A percentile compares a stretch with the other conserved stretches of the same genome.
phyloP scores from a whole-genome alignment of 1,284 basidiomycete species.

The Fistulinella cinereoalba region DNA sequence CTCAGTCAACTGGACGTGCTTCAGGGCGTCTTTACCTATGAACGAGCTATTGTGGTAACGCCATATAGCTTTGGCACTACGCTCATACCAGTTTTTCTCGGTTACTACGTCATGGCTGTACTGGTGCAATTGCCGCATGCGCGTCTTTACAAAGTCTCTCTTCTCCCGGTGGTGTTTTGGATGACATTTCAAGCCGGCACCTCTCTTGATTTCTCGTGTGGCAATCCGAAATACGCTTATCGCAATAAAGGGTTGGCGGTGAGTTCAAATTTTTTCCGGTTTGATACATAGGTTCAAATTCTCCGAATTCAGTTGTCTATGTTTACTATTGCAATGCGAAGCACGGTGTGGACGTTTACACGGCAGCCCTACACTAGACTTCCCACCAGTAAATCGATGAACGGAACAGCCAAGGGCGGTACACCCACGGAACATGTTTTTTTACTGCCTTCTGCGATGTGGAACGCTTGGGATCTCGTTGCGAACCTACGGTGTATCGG shows the following conservation, averaged over 20 bases:
- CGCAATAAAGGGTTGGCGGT: conserved; percentile 29
- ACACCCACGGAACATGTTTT: neutral
- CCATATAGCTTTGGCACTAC: conserved; percentile 19
- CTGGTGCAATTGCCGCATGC: conserved; percentile 27
- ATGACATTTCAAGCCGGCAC: conserved; percentile 10
- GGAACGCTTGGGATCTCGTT: conserved; percentile 30
- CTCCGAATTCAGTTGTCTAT: conserved; percentile 17
- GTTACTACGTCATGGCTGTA: conserved; percentile 30
- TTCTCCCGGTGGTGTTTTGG: conserved; percentile 28
- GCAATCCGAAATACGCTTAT: conserved; percentile 8
- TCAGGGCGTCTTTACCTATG: conserved; percentile 13
- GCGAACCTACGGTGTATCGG: conserved; percentile 29
- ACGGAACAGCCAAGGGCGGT: neutral
- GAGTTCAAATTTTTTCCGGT: neutral
- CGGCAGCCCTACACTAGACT: conserved; percentile 15
- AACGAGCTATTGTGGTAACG: conserved; percentile 19
- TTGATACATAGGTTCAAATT: neutral
- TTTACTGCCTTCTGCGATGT: conserved; percentile 17
- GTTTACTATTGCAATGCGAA: conserved; percentile 29
- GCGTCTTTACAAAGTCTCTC: conserved; percentile 14
- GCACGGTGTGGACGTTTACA: conserved; percentile 21
- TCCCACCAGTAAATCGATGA: conserved; percentile 4
- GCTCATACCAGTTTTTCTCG: conserved; percentile 16
- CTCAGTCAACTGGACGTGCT: conserved; percentile 7
- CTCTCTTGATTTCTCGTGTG: conserved; percentile 24